Conservation (phyloP, 176 grass and related monocot species). For the Hordeum marinum region DNA sequence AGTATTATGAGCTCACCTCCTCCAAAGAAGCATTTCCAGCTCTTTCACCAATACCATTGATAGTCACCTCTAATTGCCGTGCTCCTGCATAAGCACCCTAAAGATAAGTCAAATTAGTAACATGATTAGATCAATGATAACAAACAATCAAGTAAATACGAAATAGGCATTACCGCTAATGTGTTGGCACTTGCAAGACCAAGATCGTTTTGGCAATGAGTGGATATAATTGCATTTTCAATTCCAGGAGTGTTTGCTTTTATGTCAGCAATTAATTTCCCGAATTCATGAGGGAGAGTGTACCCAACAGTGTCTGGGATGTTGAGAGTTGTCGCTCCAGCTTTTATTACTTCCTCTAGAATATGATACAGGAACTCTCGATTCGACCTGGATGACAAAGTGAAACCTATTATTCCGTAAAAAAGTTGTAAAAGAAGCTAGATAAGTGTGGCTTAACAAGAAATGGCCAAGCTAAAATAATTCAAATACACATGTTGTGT, state of each 20-base stretch:
- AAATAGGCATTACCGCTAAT: constrained; percentile 59
- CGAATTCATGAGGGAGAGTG: constrained; percentile 82
- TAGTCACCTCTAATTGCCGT: constrained; percentile 89
- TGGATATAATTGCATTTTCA: constrained; percentile 90
- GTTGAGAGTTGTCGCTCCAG: constrained; percentile 92
- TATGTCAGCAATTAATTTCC: constrained; percentile 77
- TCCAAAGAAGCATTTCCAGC: constrained; percentile 98
- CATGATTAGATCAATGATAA: not conserved
- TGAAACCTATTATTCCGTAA: constrained; percentile 1
- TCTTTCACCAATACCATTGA: constrained; percentile 98
- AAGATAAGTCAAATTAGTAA: constrained; percentile 49
- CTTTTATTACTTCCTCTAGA: constrained; percentile 92
- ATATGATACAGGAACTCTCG: constrained; percentile 88
- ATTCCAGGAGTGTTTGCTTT: constrained; percentile 88
- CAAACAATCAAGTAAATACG: constrained; percentile 3
- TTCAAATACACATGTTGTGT: not conserved
- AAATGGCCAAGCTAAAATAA: not conserved
- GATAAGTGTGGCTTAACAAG: not conserved
- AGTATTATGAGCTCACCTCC: constrained; percentile 51
- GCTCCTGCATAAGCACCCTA: constrained; percentile 89
- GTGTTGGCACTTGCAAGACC: constrained; percentile 94
- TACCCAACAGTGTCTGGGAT: constrained; percentile 97
- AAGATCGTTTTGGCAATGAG: constrained; percentile 98
- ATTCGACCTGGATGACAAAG: constrained; percentile 55
- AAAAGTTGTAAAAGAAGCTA: not conserved